Evolutionary conservation across 2,329 filamentous ascomycete genomes (phyloP), one percentile per base, ranked within the genome.

Genomic region (Ophiostoma piceae): DNA sequence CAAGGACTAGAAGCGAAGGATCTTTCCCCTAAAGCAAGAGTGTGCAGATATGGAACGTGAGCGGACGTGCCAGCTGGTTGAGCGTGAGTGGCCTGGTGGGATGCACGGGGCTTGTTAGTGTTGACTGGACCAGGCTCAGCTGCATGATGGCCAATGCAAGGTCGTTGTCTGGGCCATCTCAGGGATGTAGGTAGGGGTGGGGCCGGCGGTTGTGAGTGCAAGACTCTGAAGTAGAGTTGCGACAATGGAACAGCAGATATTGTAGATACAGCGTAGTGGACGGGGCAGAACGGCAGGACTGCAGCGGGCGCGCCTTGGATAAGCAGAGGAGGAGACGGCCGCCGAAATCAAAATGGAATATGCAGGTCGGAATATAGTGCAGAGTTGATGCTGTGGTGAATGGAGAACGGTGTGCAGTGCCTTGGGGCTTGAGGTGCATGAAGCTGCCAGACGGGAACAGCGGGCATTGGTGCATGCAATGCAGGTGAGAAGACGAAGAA

Each of bases 31-130:
- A 66, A 47, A 66, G 66, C 26, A 39, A 57, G 9, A 69, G 66
- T 35, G 39, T 68, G 70, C 70, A 69, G 71, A 70, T 69, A 62
- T 66, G 60, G 43, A 41, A 67, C 54, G 67, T 62, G 62, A 67
- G 64, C 29, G 68, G 66, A 67, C 60, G 66, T 73, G 73, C 68
- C 72, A 73, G 72, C 71, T 74, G 73, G 73, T 71, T 54, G 60
- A 69, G 68, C 67, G 70, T 73, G 71, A 71, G 69, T 74, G 73
- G 74, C 69, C 68, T 71, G 72, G 71, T 67, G 57, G 71, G 68
- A 69, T 70, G 67, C 69, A 68, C 67, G 68, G 69, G 70, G 66
- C 71, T 54, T 68, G 70, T 71, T 71, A 70, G 72, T 69, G 69
- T 67, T 74, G 71, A 73, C 72, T 73, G 73, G 73, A 67, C 70